These are phyloP conservation scores for Aspergillus thermomutatus DNA, from an alignment of 2,329 filamentous ascomycete genomes.

Conservation along the genomic window DNA sequence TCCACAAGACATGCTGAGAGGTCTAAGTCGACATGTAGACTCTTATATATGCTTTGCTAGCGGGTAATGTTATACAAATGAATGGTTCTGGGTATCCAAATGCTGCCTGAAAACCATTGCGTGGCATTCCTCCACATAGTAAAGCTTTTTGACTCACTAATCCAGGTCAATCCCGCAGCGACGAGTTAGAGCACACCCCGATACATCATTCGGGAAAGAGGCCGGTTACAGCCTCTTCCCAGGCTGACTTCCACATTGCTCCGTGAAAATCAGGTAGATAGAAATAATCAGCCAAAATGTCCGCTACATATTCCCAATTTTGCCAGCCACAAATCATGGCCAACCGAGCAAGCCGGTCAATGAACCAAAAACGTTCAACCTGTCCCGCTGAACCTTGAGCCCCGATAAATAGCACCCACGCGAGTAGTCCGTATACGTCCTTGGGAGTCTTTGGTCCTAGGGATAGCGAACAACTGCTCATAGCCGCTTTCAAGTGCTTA, in stretches of 20 bases:
- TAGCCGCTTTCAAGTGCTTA: conserved; percentile 24
- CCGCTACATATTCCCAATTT: conserved; percentile 27
- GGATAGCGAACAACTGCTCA: conserved; percentile 17
- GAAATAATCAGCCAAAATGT: conserved; percentile 26
- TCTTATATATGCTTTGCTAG: neutral
- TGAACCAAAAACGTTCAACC: conserved; percentile 29
- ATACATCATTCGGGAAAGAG: neutral
- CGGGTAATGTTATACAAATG: neutral
- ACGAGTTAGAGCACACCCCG: neutral
- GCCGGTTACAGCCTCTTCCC: conserved; percentile 27
- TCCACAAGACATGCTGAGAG: neutral
- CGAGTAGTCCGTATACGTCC: conserved; percentile 23
- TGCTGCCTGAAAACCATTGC: neutral
- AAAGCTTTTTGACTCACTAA: neutral
- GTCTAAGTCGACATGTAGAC: too few species aligned
- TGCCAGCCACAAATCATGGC: conserved; percentile 27
- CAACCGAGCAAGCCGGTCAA: conserved; percentile 24
- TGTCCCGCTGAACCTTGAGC: conserved; percentile 30
- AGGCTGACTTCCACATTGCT: conserved; percentile 26
- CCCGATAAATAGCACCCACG: conserved; percentile 33
- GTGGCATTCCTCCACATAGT: too few species aligned
- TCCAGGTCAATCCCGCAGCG: neutral
- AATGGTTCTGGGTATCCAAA: neutral
- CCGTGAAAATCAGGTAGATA: conserved; percentile 24
- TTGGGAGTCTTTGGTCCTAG: conserved; percentile 13